Evolutionary conservation across 805 yeast genomes (phyloP).

Genomic region (Alloascoidea hylecoeti): DNA sequence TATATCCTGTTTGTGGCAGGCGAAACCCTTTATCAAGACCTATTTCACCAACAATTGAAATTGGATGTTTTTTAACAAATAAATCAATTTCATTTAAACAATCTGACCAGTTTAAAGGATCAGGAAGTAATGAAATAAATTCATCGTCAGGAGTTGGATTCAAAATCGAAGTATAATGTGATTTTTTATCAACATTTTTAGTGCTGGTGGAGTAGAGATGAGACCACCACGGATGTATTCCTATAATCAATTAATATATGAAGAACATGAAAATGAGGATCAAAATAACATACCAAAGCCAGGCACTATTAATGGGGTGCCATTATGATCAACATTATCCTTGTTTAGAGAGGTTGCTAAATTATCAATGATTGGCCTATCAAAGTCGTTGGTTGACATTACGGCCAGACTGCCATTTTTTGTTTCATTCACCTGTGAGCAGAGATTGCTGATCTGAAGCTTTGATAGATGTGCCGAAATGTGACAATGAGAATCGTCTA

Average conservation of each 20-base stretch:
- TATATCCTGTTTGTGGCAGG: constrained; percentile 46
- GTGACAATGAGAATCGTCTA: not conserved
- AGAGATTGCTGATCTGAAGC: not conserved
- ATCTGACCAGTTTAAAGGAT: constrained; percentile 32
- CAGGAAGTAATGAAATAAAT: constrained; percentile 39
- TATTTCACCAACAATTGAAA: constrained; percentile 70
- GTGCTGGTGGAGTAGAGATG: constrained; percentile 31
- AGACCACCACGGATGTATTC: constrained; percentile 88
- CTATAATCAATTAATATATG: constrained; percentile 17
- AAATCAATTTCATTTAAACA: constrained; percentile 20
- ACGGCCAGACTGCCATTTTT: not conserved
- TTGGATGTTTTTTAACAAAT: constrained; percentile 16
- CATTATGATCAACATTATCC: not conserved
- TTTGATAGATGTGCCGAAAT: not conserved
- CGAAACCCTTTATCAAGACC: constrained; percentile 75
- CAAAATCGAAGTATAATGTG: constrained; percentile 47
- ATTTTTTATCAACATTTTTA: constrained; percentile 18
- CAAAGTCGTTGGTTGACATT: not conserved
- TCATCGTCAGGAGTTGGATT: constrained; percentile 18
- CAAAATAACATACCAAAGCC: not conserved
- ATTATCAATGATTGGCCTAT: not conserved
- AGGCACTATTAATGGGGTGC: not conserved
- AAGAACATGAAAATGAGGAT: not conserved
- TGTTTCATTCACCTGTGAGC: not conserved
- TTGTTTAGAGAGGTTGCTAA: too few species aligned